Percentiles rank a stretch among this genome's conserved stretches.
Conservation (phyloP, 108 stramenopile species). For the Skeletonema potamos region DNA sequence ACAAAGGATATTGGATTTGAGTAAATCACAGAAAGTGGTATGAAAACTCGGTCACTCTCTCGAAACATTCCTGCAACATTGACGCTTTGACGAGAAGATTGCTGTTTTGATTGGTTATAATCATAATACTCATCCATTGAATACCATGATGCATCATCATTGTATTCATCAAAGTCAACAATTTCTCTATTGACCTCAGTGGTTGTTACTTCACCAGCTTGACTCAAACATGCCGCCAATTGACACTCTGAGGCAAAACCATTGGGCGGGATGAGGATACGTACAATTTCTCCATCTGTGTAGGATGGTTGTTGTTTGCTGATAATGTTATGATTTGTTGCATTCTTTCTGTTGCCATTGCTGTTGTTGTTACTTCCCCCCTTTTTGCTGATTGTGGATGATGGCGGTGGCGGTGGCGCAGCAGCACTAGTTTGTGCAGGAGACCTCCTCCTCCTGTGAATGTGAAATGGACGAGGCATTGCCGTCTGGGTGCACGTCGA, state of each 20-base stretch:
- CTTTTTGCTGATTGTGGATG: neutral
- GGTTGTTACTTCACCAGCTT: neutral
- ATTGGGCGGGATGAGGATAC: conserved; percentile 21
- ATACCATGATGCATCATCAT: conserved; percentile 14
- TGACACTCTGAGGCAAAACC: conserved; percentile 27
- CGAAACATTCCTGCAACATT: conserved; percentile 26
- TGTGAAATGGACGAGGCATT: neutral
- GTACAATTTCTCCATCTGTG: conserved; percentile 30
- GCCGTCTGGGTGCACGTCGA: neutral
- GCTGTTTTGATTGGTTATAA: neutral
- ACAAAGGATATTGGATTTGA: conserved; percentile 24
- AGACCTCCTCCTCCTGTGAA: neutral
- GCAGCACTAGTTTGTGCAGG: neutral
- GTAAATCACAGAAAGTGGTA: conserved; percentile 30
- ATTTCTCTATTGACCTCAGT: neutral
- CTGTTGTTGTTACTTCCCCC: neutral
- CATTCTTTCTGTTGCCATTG: neutral
- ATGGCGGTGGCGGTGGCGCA: neutral
- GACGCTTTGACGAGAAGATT: too few species aligned
- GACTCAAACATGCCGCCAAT: conserved; percentile 23
- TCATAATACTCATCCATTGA: conserved; percentile 20
- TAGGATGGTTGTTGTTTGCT: conserved; percentile 1
- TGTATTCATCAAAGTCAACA: neutral
- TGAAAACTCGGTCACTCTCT: conserved; percentile 30
- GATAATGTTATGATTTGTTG: neutral